A percentile compares a stretch with the other conserved stretches of the same genome.
Evolutionary conservation across 225 moss, liverwort and hornwort genomes (phyloP).

Genomic region (Asterella californica): DNA sequence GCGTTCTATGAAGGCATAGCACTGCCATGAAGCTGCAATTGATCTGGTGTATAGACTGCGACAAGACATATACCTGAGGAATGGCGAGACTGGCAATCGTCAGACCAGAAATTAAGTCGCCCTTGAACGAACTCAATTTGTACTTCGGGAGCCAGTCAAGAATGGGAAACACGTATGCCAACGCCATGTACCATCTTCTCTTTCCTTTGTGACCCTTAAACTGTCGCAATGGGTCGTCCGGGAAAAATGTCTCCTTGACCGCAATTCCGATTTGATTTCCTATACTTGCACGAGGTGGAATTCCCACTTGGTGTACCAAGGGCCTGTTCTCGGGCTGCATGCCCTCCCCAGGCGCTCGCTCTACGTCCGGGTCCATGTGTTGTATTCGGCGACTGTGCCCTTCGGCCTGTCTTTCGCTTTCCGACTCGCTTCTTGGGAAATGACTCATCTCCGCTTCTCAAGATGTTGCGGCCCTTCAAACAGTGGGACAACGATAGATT

Average conservation of each 20-base stretch:
- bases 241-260: conserved; percentile 47
- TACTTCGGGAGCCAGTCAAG: conserved; percentile 41
- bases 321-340: background rate
- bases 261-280: background rate
- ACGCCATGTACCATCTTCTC: conserved; percentile 20
- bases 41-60: too few relatives aligned
- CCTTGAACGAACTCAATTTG: background rate
- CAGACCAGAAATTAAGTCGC: conserved; percentile 51
- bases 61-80: conserved; percentile 38
- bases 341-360: background rate
- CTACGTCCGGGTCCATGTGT: background rate
- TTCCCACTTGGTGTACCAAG: background rate
- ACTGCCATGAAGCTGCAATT: background rate
- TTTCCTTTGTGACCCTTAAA: conserved; percentile 36
- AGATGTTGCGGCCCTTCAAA: background rate
- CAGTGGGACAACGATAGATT: background rate
- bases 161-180: conserved; percentile 57
- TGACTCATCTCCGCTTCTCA: background rate
- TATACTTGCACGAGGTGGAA: background rate
- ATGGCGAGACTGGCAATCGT: conserved; percentile 70
- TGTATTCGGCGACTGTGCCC: background rate
- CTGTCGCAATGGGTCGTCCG: conserved; percentile 49
- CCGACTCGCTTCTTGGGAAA: background rate
- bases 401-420: background rate
- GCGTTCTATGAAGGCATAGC: too few relatives aligned